Evolutionary conservation across 108 stramenopile species (phyloP), one percentile per base, ranked within the genome.

Genomic region (Asterionellopsis glacialis): DNA sequence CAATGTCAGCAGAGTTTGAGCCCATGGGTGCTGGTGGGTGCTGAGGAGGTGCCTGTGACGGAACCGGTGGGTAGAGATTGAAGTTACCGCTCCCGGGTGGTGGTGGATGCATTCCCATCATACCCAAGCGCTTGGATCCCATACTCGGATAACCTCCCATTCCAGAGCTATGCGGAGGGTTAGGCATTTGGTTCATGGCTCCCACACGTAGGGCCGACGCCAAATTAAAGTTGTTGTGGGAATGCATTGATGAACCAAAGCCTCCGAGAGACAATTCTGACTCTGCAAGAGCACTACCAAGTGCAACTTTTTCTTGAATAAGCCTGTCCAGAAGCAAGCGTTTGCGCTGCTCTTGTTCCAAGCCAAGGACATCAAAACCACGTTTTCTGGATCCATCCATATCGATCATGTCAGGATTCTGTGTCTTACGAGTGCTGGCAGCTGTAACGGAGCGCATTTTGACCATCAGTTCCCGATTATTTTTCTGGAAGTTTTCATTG

Each of bases 401-500:
- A 33, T 33, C 33, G 33, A 33, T 33, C 33, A 33, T 33, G 33
- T 33, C 33, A 2, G 33, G 2, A 7, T 33, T 9, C 47, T 54
- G 22, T 27, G 38, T 6, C 65, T 82, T 82, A 45, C 81, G 72
- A 15, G 66, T 68, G 13, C 69, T 54, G 21, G 82, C 75, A 16
- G 82, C 78, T 11, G 83, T 84, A 14, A 68, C 66, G 13, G 73
- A 81, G 41, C 68, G 53, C 77, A 87, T 83, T 28, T 73, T 79
- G 56, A 39, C 55, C 73, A 81, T 81, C 28, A 81, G 59, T 51
- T 81, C 80, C n/a, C 69, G 62, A 15, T 83, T 73, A 45, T 83
- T 80, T 5, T 77, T 67, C 48, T 76, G 71, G 62, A 87, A 87
- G 65, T 50, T 71, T 45, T 81, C 82, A 52, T 87, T 81, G 21